phyloP scores from a whole-genome alignment of 1,284 basidiomycete genomes.

The Ganoderma lucidum region DNA sequence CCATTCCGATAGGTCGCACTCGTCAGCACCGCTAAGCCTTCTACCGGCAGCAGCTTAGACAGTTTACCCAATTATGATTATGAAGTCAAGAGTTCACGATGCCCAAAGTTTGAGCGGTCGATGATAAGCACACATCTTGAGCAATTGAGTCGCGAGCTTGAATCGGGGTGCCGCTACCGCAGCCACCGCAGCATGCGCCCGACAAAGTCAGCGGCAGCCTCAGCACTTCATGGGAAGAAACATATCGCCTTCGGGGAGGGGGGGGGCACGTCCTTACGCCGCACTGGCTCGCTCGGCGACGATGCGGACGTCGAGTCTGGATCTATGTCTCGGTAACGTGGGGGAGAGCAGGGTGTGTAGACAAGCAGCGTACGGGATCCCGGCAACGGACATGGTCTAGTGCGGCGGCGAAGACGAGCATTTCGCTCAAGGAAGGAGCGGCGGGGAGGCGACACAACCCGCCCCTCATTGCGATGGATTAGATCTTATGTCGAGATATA shows the following conservation, averaged over 20 bases:
- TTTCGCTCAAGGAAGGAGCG: too few species aligned
- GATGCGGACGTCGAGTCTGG: neutral
- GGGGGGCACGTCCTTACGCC: neutral
- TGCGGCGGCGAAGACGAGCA: neutral
- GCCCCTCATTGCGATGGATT: too few species aligned
- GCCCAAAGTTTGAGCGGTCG: neutral
- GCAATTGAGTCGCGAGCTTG: neutral
- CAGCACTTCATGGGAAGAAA: neutral
- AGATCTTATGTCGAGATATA: too few species aligned
- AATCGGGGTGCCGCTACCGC: neutral
- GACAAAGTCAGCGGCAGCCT: neutral
- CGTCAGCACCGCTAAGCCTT: too few species aligned
- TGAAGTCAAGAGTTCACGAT: too few species aligned
- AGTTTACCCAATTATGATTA: too few species aligned
- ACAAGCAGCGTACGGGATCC: neutral
- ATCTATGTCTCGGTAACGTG: too few species aligned
- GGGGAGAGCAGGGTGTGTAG: neutral
- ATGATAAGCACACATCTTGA: neutral
- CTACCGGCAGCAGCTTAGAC: too few species aligned
- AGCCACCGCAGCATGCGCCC: neutral
- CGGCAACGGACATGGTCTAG: neutral
- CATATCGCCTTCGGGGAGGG: neutral
- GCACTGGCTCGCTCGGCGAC: neutral
- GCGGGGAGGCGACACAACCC: too few species aligned
- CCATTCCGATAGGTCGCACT: too few species aligned